A percentile compares a stretch with the other conserved stretches of the same genome.
Conservation (phyloP, 2,329 filamentous ascomycete genomes). For the Monosporascus sp. region DNA sequence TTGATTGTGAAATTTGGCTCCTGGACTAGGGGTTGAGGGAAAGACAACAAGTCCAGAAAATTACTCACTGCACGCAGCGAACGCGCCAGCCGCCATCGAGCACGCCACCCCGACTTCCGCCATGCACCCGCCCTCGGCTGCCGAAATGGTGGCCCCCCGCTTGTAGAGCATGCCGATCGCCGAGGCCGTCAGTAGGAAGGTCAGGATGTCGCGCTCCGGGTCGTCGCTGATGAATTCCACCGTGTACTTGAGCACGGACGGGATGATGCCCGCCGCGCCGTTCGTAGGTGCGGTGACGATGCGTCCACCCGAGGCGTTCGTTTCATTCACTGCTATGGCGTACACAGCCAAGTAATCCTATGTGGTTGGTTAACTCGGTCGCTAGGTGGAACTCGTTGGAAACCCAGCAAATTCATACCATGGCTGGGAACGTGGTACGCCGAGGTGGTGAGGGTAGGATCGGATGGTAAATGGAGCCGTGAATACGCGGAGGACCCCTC, state of each 20-base stretch:
- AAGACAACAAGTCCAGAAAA: no score
- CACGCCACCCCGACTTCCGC: constrained; percentile 49
- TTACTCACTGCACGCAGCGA: constrained; percentile 37
- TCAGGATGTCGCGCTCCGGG: constrained; percentile 42
- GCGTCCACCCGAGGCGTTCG: constrained; percentile 45
- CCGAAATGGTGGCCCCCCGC: constrained; percentile 46
- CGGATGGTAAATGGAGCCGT: constrained; percentile 41
- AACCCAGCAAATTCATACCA: constrained; percentile 20
- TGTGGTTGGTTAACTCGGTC: neutral
- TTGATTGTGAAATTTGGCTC: no score
- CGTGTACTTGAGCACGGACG: constrained; percentile 45
- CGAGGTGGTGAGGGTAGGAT: constrained; percentile 40
- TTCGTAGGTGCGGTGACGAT: constrained; percentile 49
- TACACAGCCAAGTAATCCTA: constrained; percentile 43
- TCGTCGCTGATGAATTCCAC: constrained; percentile 47
- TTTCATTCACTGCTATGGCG: constrained; percentile 48
- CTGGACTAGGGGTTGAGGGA: no score
- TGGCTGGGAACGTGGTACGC: constrained; percentile 43
- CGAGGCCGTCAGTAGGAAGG: constrained; percentile 43
- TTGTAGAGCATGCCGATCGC: constrained; percentile 51
- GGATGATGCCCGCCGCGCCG: constrained; percentile 46
- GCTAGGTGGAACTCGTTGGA: neutral
- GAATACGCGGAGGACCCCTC: constrained; percentile 34
- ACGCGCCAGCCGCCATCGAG: constrained; percentile 46
- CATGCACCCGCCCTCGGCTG: constrained; percentile 48